Conservation (phyloP, 352 stramenopile genomes). For the Plasmopara halstedii region DNA sequence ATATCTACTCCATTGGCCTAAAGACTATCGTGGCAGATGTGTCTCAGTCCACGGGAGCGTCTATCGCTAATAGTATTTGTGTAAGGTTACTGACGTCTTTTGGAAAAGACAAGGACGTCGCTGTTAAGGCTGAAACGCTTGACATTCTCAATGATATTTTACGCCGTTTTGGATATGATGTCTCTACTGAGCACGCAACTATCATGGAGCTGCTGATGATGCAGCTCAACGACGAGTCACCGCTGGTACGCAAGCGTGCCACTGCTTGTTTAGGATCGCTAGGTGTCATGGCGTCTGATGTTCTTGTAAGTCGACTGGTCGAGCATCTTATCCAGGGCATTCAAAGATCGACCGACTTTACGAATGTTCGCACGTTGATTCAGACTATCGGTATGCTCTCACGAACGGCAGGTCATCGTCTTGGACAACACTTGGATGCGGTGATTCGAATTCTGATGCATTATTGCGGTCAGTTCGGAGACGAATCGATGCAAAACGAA, state of each 20-base stretch:
- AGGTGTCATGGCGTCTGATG: conserved; percentile 92
- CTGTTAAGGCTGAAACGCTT: conserved; percentile 91
- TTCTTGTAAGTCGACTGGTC: conserved; percentile 89
- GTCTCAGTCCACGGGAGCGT: conserved; percentile 84
- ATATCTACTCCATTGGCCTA: conserved; percentile 99
- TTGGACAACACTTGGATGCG: conserved; percentile 91
- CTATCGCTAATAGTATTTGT: conserved; percentile 68
- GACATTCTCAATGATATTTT: conserved; percentile 97
- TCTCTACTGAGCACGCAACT: conserved; percentile 79
- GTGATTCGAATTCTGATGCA: conserved; percentile 95
- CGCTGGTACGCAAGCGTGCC: conserved; percentile 93
- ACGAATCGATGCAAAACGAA: conserved; percentile 91
- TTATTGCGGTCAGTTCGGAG: conserved; percentile 90
- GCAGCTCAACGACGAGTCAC: conserved; percentile 73
- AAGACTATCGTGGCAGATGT: conserved; percentile 95
- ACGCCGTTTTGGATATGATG: conserved; percentile 91
- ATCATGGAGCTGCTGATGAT: conserved; percentile 86
- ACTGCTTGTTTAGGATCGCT: conserved; percentile 93
- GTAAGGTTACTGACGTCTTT: conserved; percentile 61
- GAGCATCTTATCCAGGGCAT: conserved; percentile 91
- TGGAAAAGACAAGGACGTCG: conserved; percentile 55
- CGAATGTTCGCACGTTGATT: conserved; percentile 90
- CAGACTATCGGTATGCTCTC: conserved; percentile 97
- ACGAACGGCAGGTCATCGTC: conserved; percentile 92
- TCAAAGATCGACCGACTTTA: conserved; percentile 51